Evolutionary conservation across 2,329 filamentous ascomycete genomes (phyloP).

Genomic region (Trichophaea hybrida): DNA sequence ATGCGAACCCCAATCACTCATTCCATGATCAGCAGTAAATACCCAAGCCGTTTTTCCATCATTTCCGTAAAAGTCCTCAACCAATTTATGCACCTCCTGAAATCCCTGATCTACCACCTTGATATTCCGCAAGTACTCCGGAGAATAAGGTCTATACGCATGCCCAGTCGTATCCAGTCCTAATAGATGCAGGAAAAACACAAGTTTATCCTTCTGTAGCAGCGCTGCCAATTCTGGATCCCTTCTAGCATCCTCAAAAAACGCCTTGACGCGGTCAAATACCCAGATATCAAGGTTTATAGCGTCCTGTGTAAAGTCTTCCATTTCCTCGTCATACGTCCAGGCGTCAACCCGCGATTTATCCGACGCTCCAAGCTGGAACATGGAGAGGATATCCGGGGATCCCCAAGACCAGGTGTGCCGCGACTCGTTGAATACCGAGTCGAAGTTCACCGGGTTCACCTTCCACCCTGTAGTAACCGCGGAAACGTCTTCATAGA

Average conservation of each 20-base stretch:
- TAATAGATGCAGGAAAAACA: slow-evolving; percentile 90
- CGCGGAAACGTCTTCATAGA: slow-evolving; percentile 96
- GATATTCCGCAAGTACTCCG: slow-evolving; percentile 88
- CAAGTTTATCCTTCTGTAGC: slow-evolving; percentile 67
- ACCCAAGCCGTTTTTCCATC: slow-evolving; percentile 79
- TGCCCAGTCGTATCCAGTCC: slow-evolving; percentile 88
- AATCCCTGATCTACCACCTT: slow-evolving; percentile 87
- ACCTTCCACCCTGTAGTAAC: slow-evolving; percentile 97
- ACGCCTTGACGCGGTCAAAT: slow-evolving; percentile 77
- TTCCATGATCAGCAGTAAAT: slow-evolving; percentile 95
- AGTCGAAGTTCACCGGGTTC: slow-evolving; percentile 96
- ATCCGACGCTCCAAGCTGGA: slow-evolving; percentile 68
- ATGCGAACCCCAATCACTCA: slow-evolving; percentile 99
- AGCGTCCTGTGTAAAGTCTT: slow-evolving; percentile 79
- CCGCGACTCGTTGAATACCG: slow-evolving; percentile 88
- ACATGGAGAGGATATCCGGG: slow-evolving; percentile 95
- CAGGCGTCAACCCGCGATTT: slow-evolving; percentile 77
- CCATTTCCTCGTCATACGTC: slow-evolving; percentile 66
- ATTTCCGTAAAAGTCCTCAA: slow-evolving; percentile 73
- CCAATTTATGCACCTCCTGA: slow-evolving; percentile 62
- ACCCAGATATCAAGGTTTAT: slow-evolving; percentile 81
- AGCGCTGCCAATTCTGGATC: slow-evolving; percentile 61
- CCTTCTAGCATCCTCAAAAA: slow-evolving; percentile 66
- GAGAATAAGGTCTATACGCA: slow-evolving; percentile 74
- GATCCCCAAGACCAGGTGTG: slow-evolving; percentile 99